Base-by-base conservation (phyloP, 1,139 yeast species). In the Saccharomycopsis phalli region DNA sequence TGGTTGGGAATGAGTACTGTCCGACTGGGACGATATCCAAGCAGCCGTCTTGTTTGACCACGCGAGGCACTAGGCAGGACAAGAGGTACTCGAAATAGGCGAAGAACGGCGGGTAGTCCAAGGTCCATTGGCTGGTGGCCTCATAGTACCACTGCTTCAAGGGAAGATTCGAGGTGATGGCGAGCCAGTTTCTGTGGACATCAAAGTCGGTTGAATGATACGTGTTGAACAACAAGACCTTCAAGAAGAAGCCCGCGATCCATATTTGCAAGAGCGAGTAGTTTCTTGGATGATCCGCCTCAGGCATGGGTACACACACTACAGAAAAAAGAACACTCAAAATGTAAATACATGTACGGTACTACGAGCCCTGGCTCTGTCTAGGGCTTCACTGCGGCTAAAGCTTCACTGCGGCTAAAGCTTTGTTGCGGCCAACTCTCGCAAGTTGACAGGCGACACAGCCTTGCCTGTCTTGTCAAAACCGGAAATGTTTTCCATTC, bases 21-120 rank as follows among this genome's bases (percentile, higher is more conserved):
- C 94, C 94, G 37, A 63, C 66, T 35, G 65, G 71, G 0, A 76
- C 78, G 39, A 91, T 69, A 42, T 75, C 81, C 38, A 91, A 65
- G 52, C 94, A 82, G 0, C 95, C 95, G 57, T 91, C 96, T 0
- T 65, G 57, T 16, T 62, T 65, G 1, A 83, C 94, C 1, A 59
- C 36, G 1, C 53, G 46, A 0, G 96, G 95, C 1, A 83, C 88
- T 44, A 82, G 68, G 39, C 69, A 77, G 0, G 95, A 70, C 42
- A 91, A 57, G 1, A 68, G 31, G 81, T 88, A 86, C 58, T 91
- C 98, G 53, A 91, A 88, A 58, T 86, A 87, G 0, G 98, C 98
- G 59, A 91, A 91, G 55, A 87, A 84, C 1, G 99, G 99, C 4
- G 99, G 98, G 60, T 91, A 91, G 60, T 91, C 98, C 38, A 93